phyloP scores from a whole-genome alignment of 345 rosid species.

The Aurinia saxatilis region DNA sequence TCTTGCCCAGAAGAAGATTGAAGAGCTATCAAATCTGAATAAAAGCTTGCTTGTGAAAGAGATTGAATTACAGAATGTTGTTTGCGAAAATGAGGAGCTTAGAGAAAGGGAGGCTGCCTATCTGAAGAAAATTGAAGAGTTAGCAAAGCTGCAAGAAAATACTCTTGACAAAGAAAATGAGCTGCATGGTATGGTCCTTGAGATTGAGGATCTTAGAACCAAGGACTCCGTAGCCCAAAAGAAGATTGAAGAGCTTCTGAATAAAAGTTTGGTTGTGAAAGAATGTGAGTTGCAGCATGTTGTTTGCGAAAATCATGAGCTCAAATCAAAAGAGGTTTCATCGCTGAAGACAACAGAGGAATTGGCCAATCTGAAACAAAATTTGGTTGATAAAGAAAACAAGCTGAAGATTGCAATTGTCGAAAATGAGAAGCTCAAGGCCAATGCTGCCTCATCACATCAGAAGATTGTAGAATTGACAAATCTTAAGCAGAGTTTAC shows the following conservation, averaged over 20 bases:
- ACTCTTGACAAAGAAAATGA: slow-evolving; percentile 43
- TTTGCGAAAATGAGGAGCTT: slow-evolving; percentile 50
- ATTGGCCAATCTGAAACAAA: slow-evolving; percentile 33
- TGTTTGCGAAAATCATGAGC: slow-evolving; percentile 12
- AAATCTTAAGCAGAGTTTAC: slow-evolving; percentile 28
- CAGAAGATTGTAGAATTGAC: slow-evolving; percentile 56
- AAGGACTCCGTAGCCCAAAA: slow-evolving; percentile 12
- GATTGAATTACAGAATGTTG: slow-evolving; percentile 54
- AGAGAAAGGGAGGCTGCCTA: slow-evolving; percentile 18
- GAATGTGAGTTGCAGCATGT: slow-evolving; percentile 12
- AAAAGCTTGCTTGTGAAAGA: slow-evolving; percentile 34
- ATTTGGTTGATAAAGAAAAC: slow-evolving; percentile 23
- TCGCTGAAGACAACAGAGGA: slow-evolving; percentile 59
- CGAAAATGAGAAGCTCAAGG: slow-evolving; percentile 23
- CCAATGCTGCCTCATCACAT: slow-evolving; percentile 31
- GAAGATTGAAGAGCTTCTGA: slow-evolving; percentile 25
- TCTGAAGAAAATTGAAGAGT: slow-evolving; percentile 27
- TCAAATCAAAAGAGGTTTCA: slow-evolving; percentile 25
- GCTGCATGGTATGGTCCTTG: slow-evolving; percentile 19
- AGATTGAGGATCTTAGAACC: slow-evolving; percentile 22
- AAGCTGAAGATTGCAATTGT: slow-evolving; percentile 19
- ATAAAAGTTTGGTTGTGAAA: slow-evolving; percentile 13
- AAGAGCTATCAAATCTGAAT: slow-evolving; percentile 11
- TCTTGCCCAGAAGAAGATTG: slow-evolving; percentile 7
- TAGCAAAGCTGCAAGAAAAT: slow-evolving; percentile 33